Evolutionary conservation across 441 rosid genomes (phyloP), one percentile per base, ranked within the genome.

Genomic region (Monsonia emarginata): DNA sequence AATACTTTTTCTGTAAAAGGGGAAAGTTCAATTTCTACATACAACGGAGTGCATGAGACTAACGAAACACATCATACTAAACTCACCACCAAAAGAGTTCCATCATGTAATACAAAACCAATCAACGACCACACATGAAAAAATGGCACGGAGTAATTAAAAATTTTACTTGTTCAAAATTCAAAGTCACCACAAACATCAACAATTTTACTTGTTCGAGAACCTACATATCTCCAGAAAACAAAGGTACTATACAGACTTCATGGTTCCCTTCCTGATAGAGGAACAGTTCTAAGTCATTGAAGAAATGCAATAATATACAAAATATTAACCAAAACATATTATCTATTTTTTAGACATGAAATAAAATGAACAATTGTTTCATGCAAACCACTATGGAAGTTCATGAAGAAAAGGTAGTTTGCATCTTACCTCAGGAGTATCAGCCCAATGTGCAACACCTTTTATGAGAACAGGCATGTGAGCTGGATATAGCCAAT

Each of bases 401-500:
- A 18, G 64, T 61, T 22, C 61, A 57, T 11, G 25, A 57, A 19
- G 18, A 28, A n/a, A 58, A 26, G 36, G 62, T 28, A 58, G 62
- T 27, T 58, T 30, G 27, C 34, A 60, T 63, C 70, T 70, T 87
- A 95, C 99, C 98, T 90, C 97, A 1, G 99, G 98, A 18, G 96
- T 84, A 82, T 95, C 98, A 48, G 90, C 80, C 98, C 97, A 95
- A 71, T 88, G 91, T 22, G 95, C 81, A 70, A 95, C 80, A 74
- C 90, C 94, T 82, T 85, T 92, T 82, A 90, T 82, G 68, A 95
- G 89, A 81, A 90, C 85, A 58, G 98, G 95, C 91, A 92, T 80
- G 84, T 92, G 98, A 32, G 85, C 83, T 60, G 99, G 98, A 83
- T 95, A 95, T 46, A 95, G 83, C 99, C 98, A 95, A 74, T 92